Base-by-base conservation (phyloP, 192 early-diverging fungal genomes). In the Coemansia sp. region DNA sequence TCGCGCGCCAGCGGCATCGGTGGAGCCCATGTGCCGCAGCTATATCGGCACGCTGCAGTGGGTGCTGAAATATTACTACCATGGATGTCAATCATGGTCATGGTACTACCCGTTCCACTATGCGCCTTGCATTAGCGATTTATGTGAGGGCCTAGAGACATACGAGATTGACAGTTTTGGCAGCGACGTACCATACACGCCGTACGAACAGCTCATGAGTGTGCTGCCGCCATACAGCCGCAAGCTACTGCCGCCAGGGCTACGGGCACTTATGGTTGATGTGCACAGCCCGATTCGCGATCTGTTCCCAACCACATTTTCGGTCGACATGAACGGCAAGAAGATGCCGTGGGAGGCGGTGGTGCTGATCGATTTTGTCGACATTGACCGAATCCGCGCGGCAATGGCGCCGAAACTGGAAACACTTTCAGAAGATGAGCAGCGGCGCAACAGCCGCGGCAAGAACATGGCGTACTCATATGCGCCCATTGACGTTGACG, bases 81-180 rank as follows among this genome's bases (percentile, higher is more conserved):
- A 90, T 62, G 97, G 97, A 57, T 90, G 94, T 25, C 89, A 89
- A 59, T 97, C 94, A 12, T 99, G 97, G 97, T 88, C 92, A 24
- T 98, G 96, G 96, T 99, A 88, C 83, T 99, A 92, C 63, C 96
- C 96, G 6, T 97, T 91, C 82, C 93, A 99, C 73, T 99, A 99
- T 66, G 88, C 96, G 14, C 97, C 95, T 8, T 92, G 92, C 76
- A 92, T 96, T 21, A 92, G 93, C 32, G 94, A 94, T 80, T 82
- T 90, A 53, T 73, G 70, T 47, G 70, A 73, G 6, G 67, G 82
- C 29, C 66, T 92, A 53, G 64, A 67, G 0, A 71, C 78, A 15
- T 89, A 88, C 75, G 65, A 82, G 49, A 67, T 93, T n/a, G 73
- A 85, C 39, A 35, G 29, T 19, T 98, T 98, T 59, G 86, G 89